Conservation (phyloP, 208 protist genomes). For the Acanthamoeba healyi region DNA sequence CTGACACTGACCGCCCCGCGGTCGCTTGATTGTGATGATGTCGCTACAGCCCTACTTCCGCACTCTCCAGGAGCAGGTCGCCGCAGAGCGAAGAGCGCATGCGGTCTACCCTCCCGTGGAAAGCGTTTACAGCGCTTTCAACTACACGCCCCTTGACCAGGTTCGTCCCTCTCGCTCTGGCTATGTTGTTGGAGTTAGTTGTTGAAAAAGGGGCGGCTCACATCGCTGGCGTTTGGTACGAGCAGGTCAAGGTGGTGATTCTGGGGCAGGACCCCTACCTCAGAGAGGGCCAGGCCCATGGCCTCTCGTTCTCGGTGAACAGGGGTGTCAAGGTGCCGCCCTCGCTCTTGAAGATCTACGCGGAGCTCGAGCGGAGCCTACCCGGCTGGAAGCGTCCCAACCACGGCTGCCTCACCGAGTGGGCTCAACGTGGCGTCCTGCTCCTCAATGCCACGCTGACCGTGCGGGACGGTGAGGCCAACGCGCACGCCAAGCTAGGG, state of each 20-base stretch:
- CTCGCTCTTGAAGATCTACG: constrained; percentile 74
- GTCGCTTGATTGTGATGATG: neutral
- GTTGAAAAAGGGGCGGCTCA: neutral
- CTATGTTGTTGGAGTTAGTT: neutral
- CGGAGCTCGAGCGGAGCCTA: constrained; percentile 40
- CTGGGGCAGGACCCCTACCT: constrained; percentile 89
- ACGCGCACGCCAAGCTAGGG: constrained; percentile 82
- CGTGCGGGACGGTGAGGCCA: constrained; percentile 76
- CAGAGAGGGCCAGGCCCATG: constrained; percentile 83
- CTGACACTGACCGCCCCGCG: too few relatives aligned
- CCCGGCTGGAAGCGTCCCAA: constrained; percentile 25
- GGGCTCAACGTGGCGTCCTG: constrained; percentile 80
- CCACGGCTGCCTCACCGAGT: constrained; percentile 80
- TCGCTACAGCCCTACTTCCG: constrained; percentile 11
- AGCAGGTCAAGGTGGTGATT: constrained; percentile 86
- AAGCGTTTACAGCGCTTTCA: constrained; percentile 63
- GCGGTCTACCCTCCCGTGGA: constrained; percentile 6
- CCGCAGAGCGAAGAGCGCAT: neutral
- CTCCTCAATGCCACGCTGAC: constrained; percentile 77
- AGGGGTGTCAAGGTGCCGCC: constrained; percentile 78
- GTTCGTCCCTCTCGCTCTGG: neutral
- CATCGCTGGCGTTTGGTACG: neutral
- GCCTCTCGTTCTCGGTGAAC: constrained; percentile 85
- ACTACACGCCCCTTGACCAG: constrained; percentile 77
- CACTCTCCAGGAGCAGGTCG: neutral